Base-by-base conservation (phyloP, 768 basidiomycete genomes). In the Tricholoma bakamatsutake region DNA sequence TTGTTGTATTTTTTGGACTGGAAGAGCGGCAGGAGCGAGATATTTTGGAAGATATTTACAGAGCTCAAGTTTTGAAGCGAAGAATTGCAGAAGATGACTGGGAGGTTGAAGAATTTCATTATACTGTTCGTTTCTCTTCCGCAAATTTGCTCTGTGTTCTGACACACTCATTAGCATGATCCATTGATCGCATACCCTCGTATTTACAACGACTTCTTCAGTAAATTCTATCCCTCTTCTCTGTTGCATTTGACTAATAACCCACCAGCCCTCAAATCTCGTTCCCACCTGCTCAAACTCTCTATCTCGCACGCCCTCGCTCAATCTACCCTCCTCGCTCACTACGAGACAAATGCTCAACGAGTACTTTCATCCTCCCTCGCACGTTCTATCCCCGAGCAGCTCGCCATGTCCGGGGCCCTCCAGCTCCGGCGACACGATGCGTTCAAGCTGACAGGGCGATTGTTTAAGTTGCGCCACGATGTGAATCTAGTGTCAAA, bases 191-290 rank as follows among this genome's bases (percentile, higher is more conserved):
- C 82, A 0, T 93, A 88, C 62, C 95, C 94, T 13, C 82, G 94
- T 46, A 94, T 98, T 60, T 97, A 91, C 73, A 96, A 98, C 59
- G 94, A 96, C 69, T 91, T 95, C 72, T 96, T 95, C 73, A 94
- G 93, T 94, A 64, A 61, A 88, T 77, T 9, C 27, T 28, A 52
- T n/a, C 37, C 8, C 30, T 50, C 6, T 59, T 8, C 34, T 30
- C 28, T 5, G 24, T 39, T 31, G 8, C 8, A 27, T 10, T 24
- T 34, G 21, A 47, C 11, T 40, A 17, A 43, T 43, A 35, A 60
- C 27, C 18, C 12, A 40, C 48, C 60, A 95, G 93, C 95, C 3
- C 87, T 97, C 66, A 95, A 94, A 73, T 89, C 90, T 0, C 88
- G 85, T 24, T 95, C 93, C 0, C 91, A 93, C 63, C 82, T 94